Evolutionary conservation across 306 rosid species (phyloP).

Genomic region (Cicer chorassanicum): DNA sequence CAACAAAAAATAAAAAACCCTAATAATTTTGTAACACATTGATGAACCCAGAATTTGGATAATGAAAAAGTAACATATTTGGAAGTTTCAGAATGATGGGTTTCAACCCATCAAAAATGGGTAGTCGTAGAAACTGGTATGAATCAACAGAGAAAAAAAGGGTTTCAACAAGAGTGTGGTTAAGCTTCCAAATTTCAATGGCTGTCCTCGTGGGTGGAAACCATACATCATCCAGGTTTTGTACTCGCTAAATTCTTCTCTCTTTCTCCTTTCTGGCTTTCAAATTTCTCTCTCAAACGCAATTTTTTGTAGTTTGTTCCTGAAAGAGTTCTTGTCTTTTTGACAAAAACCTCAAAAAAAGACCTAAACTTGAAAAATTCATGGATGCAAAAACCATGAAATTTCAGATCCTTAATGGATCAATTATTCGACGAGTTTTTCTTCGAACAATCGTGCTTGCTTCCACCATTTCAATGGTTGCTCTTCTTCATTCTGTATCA

Average conservation of each 20-base stretch:
- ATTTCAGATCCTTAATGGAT: conserved; percentile 61
- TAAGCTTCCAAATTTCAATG: conserved; percentile 79
- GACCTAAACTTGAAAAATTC: neutral
- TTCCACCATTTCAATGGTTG: conserved; percentile 58
- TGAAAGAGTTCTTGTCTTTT: neutral
- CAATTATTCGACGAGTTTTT: conserved; percentile 63
- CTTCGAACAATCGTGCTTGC: conserved; percentile 64
- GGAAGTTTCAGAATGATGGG: conserved; percentile 33
- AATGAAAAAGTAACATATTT: conserved; percentile 42
- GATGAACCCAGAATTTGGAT: conserved; percentile 6
- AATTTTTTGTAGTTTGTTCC: neutral
- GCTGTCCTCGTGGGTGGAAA: conserved; percentile 97
- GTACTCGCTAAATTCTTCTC: conserved; percentile 67
- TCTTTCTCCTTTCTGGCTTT: conserved; percentile 40
- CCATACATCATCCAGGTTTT: conserved; percentile 95
- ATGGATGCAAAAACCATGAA: conserved; percentile 59
- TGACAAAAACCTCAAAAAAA: neutral
- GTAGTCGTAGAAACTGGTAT: conserved; percentile 48
- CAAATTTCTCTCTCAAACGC: conserved; percentile 14
- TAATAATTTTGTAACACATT: neutral
- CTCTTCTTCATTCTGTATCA: conserved; percentile 56
- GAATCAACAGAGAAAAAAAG: conserved; percentile 54
- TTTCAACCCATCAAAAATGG: conserved; percentile 44
- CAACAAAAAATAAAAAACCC: neutral
- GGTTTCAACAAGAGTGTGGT: conserved; percentile 68